These are phyloP conservation scores for Blastomyces silverae DNA, from an alignment of 2,329 filamentous ascomycete genomes.

Conservation along the genomic window DNA sequence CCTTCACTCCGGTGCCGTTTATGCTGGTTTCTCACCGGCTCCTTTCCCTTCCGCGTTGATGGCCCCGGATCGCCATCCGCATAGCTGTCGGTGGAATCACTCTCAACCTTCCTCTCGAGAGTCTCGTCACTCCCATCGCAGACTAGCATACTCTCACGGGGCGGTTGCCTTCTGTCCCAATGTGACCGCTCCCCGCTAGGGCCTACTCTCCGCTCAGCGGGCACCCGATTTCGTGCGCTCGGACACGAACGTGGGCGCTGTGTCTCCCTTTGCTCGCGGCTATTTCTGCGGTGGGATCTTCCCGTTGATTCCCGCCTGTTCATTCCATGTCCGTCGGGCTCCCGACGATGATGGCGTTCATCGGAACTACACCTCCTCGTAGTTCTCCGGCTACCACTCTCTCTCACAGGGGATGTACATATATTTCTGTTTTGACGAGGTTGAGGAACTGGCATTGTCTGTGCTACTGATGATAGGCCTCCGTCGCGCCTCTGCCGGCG, in stretches of 20 bases:
- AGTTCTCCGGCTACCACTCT: neutral
- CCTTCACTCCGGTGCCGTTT: neutral
- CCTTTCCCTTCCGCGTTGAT: slow-evolving; percentile 8
- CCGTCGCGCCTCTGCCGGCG: neutral
- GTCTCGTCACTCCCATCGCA: slow-evolving; percentile 10
- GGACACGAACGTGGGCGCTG: slow-evolving; percentile 5
- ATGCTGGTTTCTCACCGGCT: neutral
- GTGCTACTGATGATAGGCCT: neutral
- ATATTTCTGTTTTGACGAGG: neutral
- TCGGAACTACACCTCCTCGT: neutral
- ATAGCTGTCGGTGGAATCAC: neutral
- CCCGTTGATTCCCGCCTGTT: neutral
- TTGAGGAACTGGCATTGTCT: neutral
- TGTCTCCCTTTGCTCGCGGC: neutral
- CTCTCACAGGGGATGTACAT: neutral
- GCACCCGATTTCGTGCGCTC: neutral
- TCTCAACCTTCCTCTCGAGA: neutral
- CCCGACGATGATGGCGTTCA: neutral
- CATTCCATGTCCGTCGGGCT: neutral
- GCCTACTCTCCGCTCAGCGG: neutral
- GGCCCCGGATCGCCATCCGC: neutral
- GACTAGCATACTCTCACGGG: neutral
- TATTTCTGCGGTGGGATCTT: neutral
- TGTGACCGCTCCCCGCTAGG: neutral
- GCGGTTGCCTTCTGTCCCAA: neutral